Evolutionary conservation across 202 grass and related monocot genomes (phyloP).

Genomic region (Setaria italica): DNA sequence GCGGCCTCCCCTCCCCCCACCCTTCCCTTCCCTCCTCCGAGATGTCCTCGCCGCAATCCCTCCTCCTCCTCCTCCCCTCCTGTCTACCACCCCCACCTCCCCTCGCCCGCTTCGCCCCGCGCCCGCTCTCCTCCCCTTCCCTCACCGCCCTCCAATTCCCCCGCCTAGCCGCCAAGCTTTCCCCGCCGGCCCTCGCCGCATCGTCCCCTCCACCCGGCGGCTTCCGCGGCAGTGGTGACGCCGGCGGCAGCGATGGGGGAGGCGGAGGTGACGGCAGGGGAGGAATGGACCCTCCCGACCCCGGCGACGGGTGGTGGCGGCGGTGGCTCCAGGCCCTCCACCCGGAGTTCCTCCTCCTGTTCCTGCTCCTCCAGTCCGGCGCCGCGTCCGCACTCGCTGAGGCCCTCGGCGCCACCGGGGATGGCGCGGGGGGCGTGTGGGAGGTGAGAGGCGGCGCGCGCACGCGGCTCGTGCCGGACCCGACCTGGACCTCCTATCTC

Average conservation of each 20-base stretch:
- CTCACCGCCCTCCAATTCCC: conserved; percentile 9
- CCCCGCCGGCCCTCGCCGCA: conserved; percentile 22
- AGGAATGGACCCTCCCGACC: conserved; percentile 25
- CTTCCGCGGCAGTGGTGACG: background rate
- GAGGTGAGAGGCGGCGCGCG: conserved; percentile 68
- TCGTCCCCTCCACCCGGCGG: conserved; percentile 28
- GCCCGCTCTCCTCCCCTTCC: background rate
- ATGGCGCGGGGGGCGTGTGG: conserved; percentile 45
- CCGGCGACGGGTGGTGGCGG: conserved; percentile 41
- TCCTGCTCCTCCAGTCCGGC: conserved; percentile 48
- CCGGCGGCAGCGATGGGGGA: background rate
- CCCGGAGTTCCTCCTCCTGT: conserved; percentile 47
- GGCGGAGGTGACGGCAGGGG: background rate
- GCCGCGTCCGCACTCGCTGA: conserved; percentile 47
- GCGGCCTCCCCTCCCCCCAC: background rate
- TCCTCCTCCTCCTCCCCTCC: conserved; percentile 27
- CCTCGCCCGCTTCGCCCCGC: background rate
- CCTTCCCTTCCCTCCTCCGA: background rate
- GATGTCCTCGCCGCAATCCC: conserved; percentile 52
- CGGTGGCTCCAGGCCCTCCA: conserved; percentile 48
- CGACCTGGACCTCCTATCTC: conserved; percentile 37
- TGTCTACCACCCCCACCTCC: background rate
- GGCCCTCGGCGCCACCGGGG: conserved; percentile 39
- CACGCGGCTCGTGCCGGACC: conserved; percentile 53
- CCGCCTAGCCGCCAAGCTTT: conserved; percentile 34